Evolutionary conservation across 257 asterid genomes (phyloP), one percentile per base, ranked within the genome.

Genomic region (Avicennia marina): DNA sequence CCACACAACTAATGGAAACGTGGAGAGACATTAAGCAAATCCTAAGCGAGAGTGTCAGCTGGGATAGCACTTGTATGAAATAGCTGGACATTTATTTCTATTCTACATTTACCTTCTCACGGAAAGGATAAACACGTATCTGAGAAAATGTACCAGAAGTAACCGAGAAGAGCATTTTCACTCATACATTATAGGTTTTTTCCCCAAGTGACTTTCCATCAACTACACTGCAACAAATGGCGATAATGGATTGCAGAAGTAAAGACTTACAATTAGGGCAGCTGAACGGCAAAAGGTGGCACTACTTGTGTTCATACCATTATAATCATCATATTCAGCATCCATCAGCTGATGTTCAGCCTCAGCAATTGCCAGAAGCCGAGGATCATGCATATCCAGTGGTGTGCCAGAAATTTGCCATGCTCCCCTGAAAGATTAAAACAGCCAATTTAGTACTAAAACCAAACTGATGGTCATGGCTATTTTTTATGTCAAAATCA

Each of bases 341-440:
- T 83, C 89, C 56, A 83, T 43, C 53, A 83, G 66, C 70, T 81
- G 94, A 51, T 77, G 89, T 24, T 83, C 94, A 15, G 94, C 89
- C 61, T 81, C 89, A 24, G 94, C 82, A 66, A 83, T 68, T 32
- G 89, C 80, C 66, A 80, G 52, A 55, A 83, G 46, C 21, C 84
- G 84, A 62, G 88, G 82, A 70, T 83, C 94, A 10, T 78, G 77
- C 60, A 78, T 48, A 63, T 80, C 78, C 44, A 83, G 11, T 46
- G 53, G 53, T 8, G 25, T 8, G 13, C 27, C 53, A 46, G 94
- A 76, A 48, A 81, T 67, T 55, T 80, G 89, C 94, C 94, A 83
- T 38, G 83, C 82, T 64, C 94, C 85, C 43, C 89, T 81, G 69
- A 36, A 58, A 59, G 27, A 48, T 15, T 50, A 25, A 34, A 48